These are phyloP conservation scores for Sclerotinia subarctica DNA, from an alignment of 2,329 filamentous ascomycete species.

Conservation along the genomic window DNA sequence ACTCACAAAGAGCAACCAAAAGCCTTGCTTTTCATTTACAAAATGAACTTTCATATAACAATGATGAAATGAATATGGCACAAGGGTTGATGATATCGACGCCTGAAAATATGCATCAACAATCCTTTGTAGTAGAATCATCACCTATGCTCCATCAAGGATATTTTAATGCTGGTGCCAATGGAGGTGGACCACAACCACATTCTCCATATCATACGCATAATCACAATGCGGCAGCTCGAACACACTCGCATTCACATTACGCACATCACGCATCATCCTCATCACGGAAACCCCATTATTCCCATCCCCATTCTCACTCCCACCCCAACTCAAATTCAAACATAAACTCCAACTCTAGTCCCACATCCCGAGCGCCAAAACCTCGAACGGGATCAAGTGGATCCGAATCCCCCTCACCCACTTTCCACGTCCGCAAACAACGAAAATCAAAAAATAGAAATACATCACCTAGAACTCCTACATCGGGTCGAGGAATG, in stretches of 20 bases:
- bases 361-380: background rate
- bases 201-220: conserved; percentile 18
- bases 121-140: conserved; percentile 29
- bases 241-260: conserved; percentile 20
- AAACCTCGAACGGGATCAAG: conserved; percentile 22
- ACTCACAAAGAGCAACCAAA: conserved; percentile 33
- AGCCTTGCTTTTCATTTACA: conserved; percentile 35
- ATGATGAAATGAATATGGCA: conserved; percentile 26
- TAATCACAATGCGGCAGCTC: background rate
- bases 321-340: background rate
- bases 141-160: conserved; percentile 27
- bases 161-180: conserved; percentile 20
- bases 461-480: conserved; percentile 41
- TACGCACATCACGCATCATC: conserved; percentile 16
- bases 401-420: conserved; percentile 24
- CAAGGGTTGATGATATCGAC: conserved; percentile 37
- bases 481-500: conserved; percentile 34
- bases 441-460: conserved; percentile 26
- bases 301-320: background rate
- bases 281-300: conserved; percentile 19
- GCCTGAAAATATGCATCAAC: conserved; percentile 26
- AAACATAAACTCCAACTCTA: too few relatives aligned
- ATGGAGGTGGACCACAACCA: conserved; percentile 9
- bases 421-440: conserved; percentile 32
- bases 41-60: conserved; percentile 31